Evolutionary conservation across 495 filamentous ascomycete genomes (phyloP), one percentile per base, ranked within the genome.

Genomic region (Daldinia caldariorum): DNA sequence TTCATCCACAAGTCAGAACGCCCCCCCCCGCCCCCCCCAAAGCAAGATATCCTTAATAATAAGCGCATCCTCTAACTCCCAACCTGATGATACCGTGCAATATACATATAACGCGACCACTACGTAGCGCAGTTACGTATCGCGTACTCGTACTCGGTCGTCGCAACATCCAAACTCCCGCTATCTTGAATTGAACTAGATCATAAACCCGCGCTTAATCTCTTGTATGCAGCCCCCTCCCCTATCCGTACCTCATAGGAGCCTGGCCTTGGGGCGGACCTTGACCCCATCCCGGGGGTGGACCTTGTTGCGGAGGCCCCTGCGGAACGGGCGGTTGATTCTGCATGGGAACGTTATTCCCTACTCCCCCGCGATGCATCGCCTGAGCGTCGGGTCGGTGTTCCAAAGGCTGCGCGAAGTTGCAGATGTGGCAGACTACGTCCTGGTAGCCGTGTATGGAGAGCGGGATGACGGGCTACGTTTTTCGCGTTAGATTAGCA

Each of bases 371-470:
- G 8, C 80, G 74, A 20, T 72, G 78, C 76, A 83, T 80, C 43
- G 76, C 78, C 61, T 82, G 76, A 3, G 86, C 83, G 57, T 87
- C 85, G 31, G 78, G 82, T 39, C 85, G 76, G 72, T 86, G 80
- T 62, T 82, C 76, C 57, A 87, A 78, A 6, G 85, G 85, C 65
- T 87, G 83, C n/a, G 80, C 76, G 55, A 85, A 87, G 72, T 83
- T 82, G 82, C 85, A 87, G 70, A 87, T 79, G 57, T 79, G 76
- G 78, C 85, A 87, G 10, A 77, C 62, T 38, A 87, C 77, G 67
- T 87, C 85, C 38, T 85, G 77, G 79, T 87, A 86, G 37, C 84
- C 84, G 58, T 85, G 80, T 49, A 87, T 76, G 45, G 84, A 85
- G 45, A 87, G 83, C 0, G 85, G 85, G 47, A 87, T 61, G 60